These are phyloP conservation scores for Didymella segeticola DNA, from an alignment of 2,329 filamentous ascomycete species.

Conservation along the genomic window DNA sequence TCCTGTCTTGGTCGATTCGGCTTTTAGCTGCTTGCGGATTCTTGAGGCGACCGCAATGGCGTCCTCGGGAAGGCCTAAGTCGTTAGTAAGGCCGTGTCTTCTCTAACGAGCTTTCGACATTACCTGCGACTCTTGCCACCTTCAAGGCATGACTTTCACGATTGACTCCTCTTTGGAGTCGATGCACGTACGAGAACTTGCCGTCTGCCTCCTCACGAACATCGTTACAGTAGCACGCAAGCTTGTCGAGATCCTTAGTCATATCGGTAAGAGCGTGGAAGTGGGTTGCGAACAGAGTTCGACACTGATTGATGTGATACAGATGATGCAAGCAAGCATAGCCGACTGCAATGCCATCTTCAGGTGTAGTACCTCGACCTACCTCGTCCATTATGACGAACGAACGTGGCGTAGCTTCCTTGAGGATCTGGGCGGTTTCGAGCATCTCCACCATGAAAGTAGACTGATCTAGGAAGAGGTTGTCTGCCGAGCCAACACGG, in stretches of 20 bases:
- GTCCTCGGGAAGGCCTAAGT: constrained; percentile 68
- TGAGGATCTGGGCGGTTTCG: constrained; percentile 89
- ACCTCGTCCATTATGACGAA: constrained; percentile 99
- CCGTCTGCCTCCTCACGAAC: constrained; percentile 72
- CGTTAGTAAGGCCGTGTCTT: constrained; percentile 8
- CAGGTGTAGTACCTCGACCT: constrained; percentile 89
- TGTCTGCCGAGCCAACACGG: constrained; percentile 86
- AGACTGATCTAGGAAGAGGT: constrained; percentile 91
- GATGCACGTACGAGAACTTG: constrained; percentile 84
- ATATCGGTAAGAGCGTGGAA: constrained; percentile 87
- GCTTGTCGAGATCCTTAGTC: constrained; percentile 63
- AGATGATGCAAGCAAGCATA: constrained; percentile 89
- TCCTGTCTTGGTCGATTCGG: neutral
- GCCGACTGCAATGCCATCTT: constrained; percentile 88
- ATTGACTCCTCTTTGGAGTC: constrained; percentile 81
- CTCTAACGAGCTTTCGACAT: constrained; percentile 3
- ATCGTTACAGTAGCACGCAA: constrained; percentile 88
- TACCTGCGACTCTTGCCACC: constrained; percentile 82
- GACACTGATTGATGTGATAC: constrained; percentile 75
- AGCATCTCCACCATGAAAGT: constrained; percentile 99
- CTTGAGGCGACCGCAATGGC: constrained; percentile 72
- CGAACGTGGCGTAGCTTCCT: constrained; percentile 79
- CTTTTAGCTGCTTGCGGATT: constrained; percentile 56
- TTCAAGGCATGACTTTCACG: constrained; percentile 89
- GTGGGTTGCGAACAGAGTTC: constrained; percentile 92